Evolutionary conservation across 352 stramenopile genomes (phyloP).

Genomic region (Phytophthora pini): DNA sequence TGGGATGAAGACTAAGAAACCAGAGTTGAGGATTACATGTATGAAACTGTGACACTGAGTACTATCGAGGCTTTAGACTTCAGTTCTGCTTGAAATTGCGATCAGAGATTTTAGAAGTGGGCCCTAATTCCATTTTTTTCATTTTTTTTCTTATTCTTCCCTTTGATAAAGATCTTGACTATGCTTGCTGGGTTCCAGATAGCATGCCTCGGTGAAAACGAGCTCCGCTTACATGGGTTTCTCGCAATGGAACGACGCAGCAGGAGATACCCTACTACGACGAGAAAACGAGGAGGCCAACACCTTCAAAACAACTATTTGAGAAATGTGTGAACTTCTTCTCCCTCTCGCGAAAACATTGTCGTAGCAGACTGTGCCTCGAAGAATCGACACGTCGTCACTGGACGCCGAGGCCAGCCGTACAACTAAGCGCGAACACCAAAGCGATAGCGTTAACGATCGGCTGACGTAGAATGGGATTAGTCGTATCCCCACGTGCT

Average conservation of each 20-base stretch:
- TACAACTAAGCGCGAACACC: conserved; percentile 14
- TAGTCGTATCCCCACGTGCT: conserved; percentile 14
- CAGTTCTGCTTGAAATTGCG: too few species aligned
- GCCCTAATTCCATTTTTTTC: too few species aligned
- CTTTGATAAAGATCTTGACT: not conserved
- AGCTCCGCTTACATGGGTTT: not conserved
- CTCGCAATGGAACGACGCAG: conserved; percentile 5
- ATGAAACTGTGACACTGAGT: too few species aligned
- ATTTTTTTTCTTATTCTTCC: too few species aligned
- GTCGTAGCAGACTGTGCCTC: conserved; percentile 38
- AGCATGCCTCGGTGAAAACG: not conserved
- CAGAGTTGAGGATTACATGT: too few species aligned
- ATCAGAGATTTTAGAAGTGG: too few species aligned
- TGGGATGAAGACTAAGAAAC: too few species aligned
- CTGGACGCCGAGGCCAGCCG: conserved; percentile 18
- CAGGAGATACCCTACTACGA: conserved; percentile 3
- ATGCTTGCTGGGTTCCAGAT: not conserved
- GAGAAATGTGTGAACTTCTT: conserved; percentile 6
- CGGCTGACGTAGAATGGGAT: conserved; percentile 28
- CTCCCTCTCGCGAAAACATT: conserved; percentile 33
- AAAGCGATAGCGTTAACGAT: conserved; percentile 22
- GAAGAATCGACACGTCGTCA: conserved; percentile 30
- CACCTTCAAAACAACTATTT: conserved; percentile 9
- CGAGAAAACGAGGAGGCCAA: conserved; percentile 11
- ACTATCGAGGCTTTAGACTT: not conserved